Conservation (phyloP, 495 filamentous ascomycete genomes). For the Penicillium canariense region DNA sequence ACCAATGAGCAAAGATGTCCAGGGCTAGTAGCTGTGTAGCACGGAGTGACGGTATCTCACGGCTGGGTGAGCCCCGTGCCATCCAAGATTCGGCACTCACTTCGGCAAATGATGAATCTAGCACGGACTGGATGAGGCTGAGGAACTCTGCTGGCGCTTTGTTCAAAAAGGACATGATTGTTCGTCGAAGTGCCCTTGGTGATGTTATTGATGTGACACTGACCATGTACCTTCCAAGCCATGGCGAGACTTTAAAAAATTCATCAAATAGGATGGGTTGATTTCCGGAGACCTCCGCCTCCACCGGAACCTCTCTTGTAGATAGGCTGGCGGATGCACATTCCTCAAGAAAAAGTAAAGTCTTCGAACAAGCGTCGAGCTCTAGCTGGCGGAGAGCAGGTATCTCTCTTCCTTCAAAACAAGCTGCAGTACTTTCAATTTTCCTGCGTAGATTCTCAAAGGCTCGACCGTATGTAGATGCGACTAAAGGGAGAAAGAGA, state of each 20-base stretch:
- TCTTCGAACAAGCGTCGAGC: not conserved
- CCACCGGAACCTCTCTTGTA: not conserved
- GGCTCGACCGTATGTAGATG: not conserved
- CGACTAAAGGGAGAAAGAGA: not conserved
- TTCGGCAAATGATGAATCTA: not conserved
- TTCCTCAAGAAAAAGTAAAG: not conserved
- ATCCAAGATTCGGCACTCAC: not conserved
- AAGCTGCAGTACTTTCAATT: not conserved
- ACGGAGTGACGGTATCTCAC: not conserved
- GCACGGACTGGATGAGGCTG: not conserved
- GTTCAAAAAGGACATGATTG: not conserved
- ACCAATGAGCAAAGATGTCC: conserved; percentile 37
- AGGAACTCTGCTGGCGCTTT: not conserved
- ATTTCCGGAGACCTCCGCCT: not conserved
- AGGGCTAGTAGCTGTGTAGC: not conserved
- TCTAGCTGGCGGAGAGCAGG: not conserved
- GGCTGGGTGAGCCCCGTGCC: not conserved
- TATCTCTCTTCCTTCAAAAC: not conserved
- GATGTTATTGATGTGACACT: not conserved
- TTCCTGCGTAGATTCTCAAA: not conserved
- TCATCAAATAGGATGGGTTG: not conserved
- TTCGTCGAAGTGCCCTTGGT: not conserved
- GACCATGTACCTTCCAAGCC: not conserved
- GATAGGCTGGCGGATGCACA: not conserved
- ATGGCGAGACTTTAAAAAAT: not conserved